Evolutionary conservation across 2,329 filamentous ascomycete genomes (phyloP), one percentile per base, ranked within the genome.

Genomic region (Lasiodiplodia hormozganensis): DNA sequence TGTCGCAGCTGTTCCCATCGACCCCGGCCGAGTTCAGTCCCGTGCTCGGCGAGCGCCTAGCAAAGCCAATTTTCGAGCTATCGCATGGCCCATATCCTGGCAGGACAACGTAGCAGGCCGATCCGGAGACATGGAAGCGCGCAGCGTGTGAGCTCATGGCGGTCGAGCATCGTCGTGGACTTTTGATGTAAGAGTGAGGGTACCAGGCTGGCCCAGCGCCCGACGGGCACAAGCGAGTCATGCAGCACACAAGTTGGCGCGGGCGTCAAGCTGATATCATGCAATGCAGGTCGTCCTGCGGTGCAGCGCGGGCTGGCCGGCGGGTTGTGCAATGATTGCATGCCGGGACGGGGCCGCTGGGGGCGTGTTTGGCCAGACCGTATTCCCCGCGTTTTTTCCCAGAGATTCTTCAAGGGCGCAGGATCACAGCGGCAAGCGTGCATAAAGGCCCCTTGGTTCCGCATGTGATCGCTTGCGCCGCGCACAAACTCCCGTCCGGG

Each of bases 231-330:
- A 54, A 21, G 62, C 62, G 62, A 65, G 62, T 65, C 62, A 65
- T 65, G 62, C 52, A 43, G 21, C 47, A 18, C 38, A 25, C 38
- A 10, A 34, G 58, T 38, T 47, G 36, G 28, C 43, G 43, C 21
- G 53, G 64, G 38, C 53, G 64, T 67, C 53, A 67, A 58, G 65
- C 43, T 67, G 65, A 67, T 67, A 67, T 67, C 65, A 67, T 51
- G 54, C 51, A 67, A 43, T 49, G 49, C 62, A 65, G 47, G 47
- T 52, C 31, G 62, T 65, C 47, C 58, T 25, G 58, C 58, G 47
- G 36, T 51, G 49, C 36, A 28, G 56, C 56, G n/a, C 38, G 43
- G 54, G 54, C 54, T 62, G 56, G 40, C 8, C 60, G 43, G 60
- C 49, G 60, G 28, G 47, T 64, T 64, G 47, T 64, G 60, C 60